Evolutionary conservation across 805 yeast species (phyloP).

Genomic region (Candida arabinofermentans): DNA sequence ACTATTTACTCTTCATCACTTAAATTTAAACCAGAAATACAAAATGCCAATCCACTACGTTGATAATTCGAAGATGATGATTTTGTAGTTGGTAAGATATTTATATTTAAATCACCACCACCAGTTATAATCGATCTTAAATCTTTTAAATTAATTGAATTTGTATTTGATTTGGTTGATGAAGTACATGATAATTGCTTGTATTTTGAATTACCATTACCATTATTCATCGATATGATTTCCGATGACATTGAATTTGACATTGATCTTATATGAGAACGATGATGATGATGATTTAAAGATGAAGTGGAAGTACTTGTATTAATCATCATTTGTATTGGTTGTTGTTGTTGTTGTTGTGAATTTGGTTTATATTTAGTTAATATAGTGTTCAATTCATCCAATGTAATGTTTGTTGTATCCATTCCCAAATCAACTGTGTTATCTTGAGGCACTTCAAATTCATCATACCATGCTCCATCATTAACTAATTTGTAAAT

Average conservation of each 20-base stretch:
- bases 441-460: too few species aligned
- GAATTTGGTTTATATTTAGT: slow-evolving; percentile 9
- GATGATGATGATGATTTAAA: not conserved
- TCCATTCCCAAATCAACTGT: too few species aligned
- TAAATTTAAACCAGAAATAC: slow-evolving; percentile 18
- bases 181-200: too few species aligned
- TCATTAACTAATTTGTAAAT: slow-evolving; percentile 6
- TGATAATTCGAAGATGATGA: slow-evolving; percentile 4
- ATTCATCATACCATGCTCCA: slow-evolving; percentile 17
- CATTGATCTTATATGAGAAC: not conserved
- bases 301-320: slow-evolving; percentile 17
- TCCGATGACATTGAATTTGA: not conserved
- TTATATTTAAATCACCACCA: slow-evolving; percentile 6
- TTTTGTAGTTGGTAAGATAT: slow-evolving; percentile 2
- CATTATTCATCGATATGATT: not conserved
- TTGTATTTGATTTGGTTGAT: slow-evolving; percentile 10
- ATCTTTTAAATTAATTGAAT: slow-evolving; percentile 35
- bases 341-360: slow-evolving; percentile 18
- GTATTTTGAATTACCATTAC: not conserved
- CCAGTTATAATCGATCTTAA: slow-evolving; percentile 30
- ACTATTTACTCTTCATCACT: slow-evolving; percentile 16
- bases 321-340: slow-evolving; percentile 17
- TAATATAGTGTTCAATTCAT: slow-evolving; percentile 6
- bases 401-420: slow-evolving; percentile 2
- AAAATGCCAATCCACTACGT: slow-evolving; percentile 19